Conservation (phyloP, 768 basidiomycete genomes). For the Leccinellum albellum region DNA sequence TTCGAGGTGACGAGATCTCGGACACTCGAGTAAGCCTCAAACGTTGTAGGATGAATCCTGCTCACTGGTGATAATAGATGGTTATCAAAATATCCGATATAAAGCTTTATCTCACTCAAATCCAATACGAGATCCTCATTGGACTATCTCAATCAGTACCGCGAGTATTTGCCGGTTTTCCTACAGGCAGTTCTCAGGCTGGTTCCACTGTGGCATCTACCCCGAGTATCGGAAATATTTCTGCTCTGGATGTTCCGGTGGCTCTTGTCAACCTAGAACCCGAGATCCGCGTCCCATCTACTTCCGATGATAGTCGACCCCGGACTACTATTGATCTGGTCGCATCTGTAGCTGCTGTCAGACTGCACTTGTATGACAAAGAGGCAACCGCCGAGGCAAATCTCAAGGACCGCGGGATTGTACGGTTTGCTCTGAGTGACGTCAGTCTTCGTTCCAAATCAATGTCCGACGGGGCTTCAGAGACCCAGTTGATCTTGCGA, state of each 20-base stretch:
- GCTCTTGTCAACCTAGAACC: constrained; percentile 40
- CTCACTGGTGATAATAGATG: constrained; percentile 44
- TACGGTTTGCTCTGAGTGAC: constrained; percentile 77
- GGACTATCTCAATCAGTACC: constrained; percentile 66
- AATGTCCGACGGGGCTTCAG: constrained; percentile 77
- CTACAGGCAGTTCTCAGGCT: constrained; percentile 39
- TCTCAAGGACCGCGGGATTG: constrained; percentile 77
- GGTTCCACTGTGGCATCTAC: constrained; percentile 21
- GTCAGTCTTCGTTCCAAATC: constrained; percentile 77
- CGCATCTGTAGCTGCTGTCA: constrained; percentile 66
- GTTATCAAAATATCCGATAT: constrained; percentile 76
- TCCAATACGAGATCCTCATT: constrained; percentile 74
- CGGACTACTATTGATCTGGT: constrained; percentile 74
- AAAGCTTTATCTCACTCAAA: constrained; percentile 77
- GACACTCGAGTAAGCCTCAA: constrained; percentile 63
- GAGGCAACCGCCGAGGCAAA: constrained; percentile 52
- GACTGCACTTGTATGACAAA: constrained; percentile 81
- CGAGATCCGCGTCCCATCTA: constrained; percentile 43
- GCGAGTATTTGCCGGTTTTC: constrained; percentile 49
- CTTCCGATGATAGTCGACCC: constrained; percentile 26
- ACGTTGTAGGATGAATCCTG: not conserved
- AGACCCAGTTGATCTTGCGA: constrained; percentile 83
- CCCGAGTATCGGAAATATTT: constrained; percentile 2
- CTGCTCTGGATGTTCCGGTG: constrained; percentile 1
- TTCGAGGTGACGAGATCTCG: constrained; percentile 51